Conservation (phyloP, 352 stramenopile genomes). For the Phytophthora fragariaefolia region DNA sequence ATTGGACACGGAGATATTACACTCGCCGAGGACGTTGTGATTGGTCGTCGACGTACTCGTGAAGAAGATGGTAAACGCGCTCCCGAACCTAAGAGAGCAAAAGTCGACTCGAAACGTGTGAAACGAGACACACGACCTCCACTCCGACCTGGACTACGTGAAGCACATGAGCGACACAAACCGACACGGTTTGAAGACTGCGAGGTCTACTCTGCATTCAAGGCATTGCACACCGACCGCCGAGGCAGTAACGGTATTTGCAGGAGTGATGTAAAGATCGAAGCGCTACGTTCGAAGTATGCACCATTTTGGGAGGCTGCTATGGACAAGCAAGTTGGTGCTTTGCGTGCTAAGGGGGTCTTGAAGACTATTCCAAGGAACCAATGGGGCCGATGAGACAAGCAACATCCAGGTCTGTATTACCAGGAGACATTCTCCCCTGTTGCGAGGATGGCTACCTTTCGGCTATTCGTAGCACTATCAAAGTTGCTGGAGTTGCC, state of each 20-base stretch:
- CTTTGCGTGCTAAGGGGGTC: background rate
- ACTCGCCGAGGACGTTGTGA: background rate
- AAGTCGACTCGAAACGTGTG: conserved; percentile 1
- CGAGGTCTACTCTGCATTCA: background rate
- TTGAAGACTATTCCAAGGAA: background rate
- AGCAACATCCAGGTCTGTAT: conserved; percentile 9
- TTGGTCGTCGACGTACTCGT: background rate
- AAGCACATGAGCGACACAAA: conserved; percentile 3
- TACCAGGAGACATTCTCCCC: conserved; percentile 12
- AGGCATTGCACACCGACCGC: background rate
- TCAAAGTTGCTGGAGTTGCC: background rate
- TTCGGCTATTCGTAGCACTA: conserved; percentile 5
- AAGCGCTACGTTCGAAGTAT: background rate
- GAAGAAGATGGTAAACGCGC: conserved; percentile 1
- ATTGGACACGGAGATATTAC: background rate
- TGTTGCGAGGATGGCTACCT: conserved; percentile 16
- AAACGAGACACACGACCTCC: background rate
- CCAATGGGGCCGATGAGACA: conserved; percentile 3
- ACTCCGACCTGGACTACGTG: background rate
- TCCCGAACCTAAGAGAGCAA: background rate
- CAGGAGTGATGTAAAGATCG: background rate
- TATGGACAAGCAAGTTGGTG: background rate
- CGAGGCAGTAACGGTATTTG: background rate
- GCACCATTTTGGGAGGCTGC: background rate
- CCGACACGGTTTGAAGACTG: background rate